Evolutionary conservation across 1,284 basidiomycete genomes (phyloP), one percentile per base, ranked within the genome.

Genomic region (Rhodotorula sp.): DNA sequence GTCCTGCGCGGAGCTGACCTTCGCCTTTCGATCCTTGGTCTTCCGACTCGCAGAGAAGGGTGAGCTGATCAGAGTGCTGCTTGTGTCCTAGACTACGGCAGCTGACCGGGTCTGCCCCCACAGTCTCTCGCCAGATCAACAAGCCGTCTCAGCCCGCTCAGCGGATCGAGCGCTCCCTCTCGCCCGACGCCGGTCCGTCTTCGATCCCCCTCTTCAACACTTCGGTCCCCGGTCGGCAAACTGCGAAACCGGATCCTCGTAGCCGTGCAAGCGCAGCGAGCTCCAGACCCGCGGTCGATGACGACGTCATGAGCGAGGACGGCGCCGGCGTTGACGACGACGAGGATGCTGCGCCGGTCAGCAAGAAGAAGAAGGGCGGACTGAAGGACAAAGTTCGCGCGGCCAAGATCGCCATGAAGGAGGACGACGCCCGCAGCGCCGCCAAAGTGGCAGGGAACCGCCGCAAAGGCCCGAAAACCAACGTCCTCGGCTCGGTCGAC

Each of bases 181-280:
- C 72, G 3, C 71, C 71, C 59, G 69, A 71, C 21, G 58, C 48
- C 23, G 47, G 47, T 1, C 16, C 48, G 2, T 68, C 66, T 2
- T 62, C 62, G 19, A 74, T 74, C 55, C 72, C 72, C 3, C 63
- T 74, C 31, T 74, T 74, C 72, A 74, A 74, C 67, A 69, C 69
- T 15, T 69, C 69, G 2, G 69, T 52, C 12, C 59, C 45, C 28
- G 65, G 64, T 3, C 58, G 67, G 1, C 34, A 55, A 10, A 19
- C 45, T 5, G 14, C 50, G 16, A 66, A 63, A 26, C 67, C 64
- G 15, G 58, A 60, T 43, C 62, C 61, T 2, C 56, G 28, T n/a
- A 55, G 63, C 18, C 62, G 45, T 34, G 34, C 64, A 18, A 10
- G 55, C 10, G n/a, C n/a, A 12, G 18, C 55, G 3, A 47, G 50